Percentiles rank a stretch among this genome's conserved stretches.
phyloP scores from a whole-genome alignment of 1,284 basidiomycete genomes.

The Heterobasidion annosum region DNA sequence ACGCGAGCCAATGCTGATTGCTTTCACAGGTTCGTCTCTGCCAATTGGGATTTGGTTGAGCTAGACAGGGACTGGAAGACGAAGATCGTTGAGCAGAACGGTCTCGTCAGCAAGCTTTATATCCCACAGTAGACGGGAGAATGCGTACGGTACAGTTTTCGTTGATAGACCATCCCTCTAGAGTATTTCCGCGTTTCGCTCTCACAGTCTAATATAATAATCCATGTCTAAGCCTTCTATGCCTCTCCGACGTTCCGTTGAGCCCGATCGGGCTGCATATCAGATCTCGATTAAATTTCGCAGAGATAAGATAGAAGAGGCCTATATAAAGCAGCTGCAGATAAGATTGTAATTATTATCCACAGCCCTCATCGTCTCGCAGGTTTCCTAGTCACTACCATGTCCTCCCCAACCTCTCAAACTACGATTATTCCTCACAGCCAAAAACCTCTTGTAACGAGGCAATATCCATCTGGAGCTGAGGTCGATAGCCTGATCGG shows the following conservation, averaged over 20 bases:
- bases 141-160: background rate
- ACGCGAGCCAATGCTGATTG: background rate
- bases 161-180: background rate
- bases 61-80: background rate
- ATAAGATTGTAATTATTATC: background rate
- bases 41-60: background rate
- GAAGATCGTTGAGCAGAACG: slow-evolving; percentile 1
- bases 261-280: background rate
- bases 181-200: background rate
- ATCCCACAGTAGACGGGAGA: background rate
- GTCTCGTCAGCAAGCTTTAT: background rate
- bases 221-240: too few relatives aligned
- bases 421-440: slow-evolving; percentile 66
- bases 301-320: too few relatives aligned
- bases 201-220: background rate
- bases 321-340: background rate
- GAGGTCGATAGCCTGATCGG: slow-evolving; percentile 57
- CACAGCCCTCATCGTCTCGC: background rate
- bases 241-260: too few relatives aligned
- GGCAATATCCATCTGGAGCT: slow-evolving; percentile 42
- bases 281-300: too few relatives aligned
- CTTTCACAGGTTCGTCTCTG: background rate
- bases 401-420: slow-evolving; percentile 25
- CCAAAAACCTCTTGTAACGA: slow-evolving; percentile 48
- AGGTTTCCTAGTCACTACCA: background rate